phyloP scores from a whole-genome alignment of 345 rosid genomes.

The Ceriops tagal region DNA sequence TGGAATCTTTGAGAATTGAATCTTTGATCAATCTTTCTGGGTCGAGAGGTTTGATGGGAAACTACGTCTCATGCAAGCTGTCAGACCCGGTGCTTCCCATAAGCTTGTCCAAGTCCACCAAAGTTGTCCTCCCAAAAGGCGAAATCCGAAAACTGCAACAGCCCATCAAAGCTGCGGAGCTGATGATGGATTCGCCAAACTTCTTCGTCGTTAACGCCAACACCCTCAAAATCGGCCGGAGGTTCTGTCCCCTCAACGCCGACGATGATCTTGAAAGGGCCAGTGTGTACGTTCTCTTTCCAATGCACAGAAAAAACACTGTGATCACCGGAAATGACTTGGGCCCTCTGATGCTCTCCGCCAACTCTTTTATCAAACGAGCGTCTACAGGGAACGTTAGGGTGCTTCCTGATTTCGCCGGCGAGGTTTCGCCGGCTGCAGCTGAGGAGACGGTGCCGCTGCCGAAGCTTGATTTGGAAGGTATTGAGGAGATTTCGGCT shows the following conservation, averaged over 20 bases:
- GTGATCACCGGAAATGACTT: slow-evolving; percentile 11
- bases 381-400: neutral
- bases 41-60: slow-evolving; percentile 6
- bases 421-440: neutral
- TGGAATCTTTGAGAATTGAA: neutral
- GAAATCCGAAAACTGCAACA: slow-evolving; percentile 10
- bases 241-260: slow-evolving; percentile 15
- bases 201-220: slow-evolving; percentile 13
- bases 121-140: slow-evolving; percentile 14
- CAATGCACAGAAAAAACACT: slow-evolving; percentile 18
- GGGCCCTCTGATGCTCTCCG: neutral
- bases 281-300: slow-evolving; percentile 17
- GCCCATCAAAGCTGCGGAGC: slow-evolving; percentile 16
- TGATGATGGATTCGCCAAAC: slow-evolving; percentile 17
- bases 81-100: neutral
- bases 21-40: neutral
- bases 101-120: slow-evolving; percentile 4
- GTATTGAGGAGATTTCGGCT: slow-evolving; percentile 17
- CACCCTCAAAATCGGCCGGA: slow-evolving; percentile 7
- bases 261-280: slow-evolving; percentile 15
- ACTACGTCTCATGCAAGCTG: slow-evolving; percentile 12
- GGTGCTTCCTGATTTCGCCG: neutral
- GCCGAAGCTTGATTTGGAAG: slow-evolving; percentile 20
- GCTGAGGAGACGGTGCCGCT: neutral
- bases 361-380: slow-evolving; percentile 1